A percentile compares a stretch with the other conserved stretches of the same genome.
Evolutionary conservation across 352 stramenopile species (phyloP).

Genomic region (Blastocystis sp.): DNA sequence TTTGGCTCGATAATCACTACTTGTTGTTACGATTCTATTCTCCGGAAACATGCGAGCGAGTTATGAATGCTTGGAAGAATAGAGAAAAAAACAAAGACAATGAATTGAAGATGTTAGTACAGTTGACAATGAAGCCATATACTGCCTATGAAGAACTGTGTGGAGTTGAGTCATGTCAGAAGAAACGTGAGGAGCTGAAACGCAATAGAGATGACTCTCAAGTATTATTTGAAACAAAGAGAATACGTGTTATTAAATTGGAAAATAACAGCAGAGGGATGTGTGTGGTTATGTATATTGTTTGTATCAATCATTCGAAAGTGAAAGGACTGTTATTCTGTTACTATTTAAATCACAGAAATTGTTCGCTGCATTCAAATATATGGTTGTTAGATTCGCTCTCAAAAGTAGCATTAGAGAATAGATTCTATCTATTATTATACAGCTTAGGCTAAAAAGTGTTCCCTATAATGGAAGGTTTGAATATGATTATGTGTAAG

Average conservation of each 20-base stretch:
- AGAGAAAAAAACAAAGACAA: not conserved
- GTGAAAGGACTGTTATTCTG: not conserved
- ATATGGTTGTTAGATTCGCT: too few species aligned
- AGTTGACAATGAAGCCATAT: not conserved
- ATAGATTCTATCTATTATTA: not conserved
- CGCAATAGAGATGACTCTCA: not conserved
- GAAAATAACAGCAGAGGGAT: not conserved
- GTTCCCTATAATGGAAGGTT: too few species aligned
- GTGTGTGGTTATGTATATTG: not conserved
- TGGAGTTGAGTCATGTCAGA: not conserved
- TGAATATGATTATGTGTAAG: too few species aligned
- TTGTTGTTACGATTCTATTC: constrained; percentile 1
- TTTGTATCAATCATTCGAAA: not conserved
- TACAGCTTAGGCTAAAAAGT: not conserved
- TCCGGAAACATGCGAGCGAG: not conserved
- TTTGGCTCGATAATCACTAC: constrained; percentile 19
- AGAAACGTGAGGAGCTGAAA: not conserved
- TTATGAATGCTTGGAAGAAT: not conserved
- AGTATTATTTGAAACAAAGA: not conserved
- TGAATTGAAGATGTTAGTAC: not conserved
- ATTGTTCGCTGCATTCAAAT: too few species aligned
- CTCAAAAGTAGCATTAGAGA: not conserved
- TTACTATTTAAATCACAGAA: too few species aligned
- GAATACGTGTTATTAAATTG: not conserved
- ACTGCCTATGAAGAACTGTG: constrained; percentile 2